Evolutionary conservation across 176 grass and related monocot genomes (phyloP), one percentile per base, ranked within the genome.

Genomic region (Areca catechu): DNA sequence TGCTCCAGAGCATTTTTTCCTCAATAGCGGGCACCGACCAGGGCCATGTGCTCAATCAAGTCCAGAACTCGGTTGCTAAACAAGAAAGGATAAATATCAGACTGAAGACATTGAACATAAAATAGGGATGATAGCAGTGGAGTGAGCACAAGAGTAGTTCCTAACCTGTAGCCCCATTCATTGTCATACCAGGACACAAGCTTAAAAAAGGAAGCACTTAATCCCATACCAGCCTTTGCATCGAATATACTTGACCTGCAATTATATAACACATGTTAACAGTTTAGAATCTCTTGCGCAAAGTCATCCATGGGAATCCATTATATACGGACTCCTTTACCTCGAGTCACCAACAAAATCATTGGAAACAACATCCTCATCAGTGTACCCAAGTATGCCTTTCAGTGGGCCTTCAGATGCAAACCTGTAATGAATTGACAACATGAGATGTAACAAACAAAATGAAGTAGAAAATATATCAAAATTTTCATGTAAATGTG

Each of bases 101-200:
- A 47, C 22, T 19, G 24, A 27, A 56, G n/a, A 30, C 49, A 58
- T 21, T 51, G 7, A 71, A 53, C 22, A 20, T 3, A 56, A 47
- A 51, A 48, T 50, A 17, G 16, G 19, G 9, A 6, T 0, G 67
- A 34, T 53, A 16, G 19, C 6, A 43, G 34, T 30, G 16, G 12
- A 61, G 14, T 24, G 14, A 18, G 49, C 12, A 54, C 6, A 6
- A 0, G 1, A 17, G 1, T 7, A 24, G 7, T 4, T 10, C 19
- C 28, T 80, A 53, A 81, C 90, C 86, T 89, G 67, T 95, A 89
- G 53, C 86, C 91, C 91, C 91, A 90, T 54, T 95, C 86, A 18
- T 95, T 95, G 71, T 90, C 86, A 15, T 95, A 95, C 86, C 86
- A 95, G 49, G 80, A 95, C 12, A 95, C 79, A 0, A 95, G 63